phyloP scores from a whole-genome alignment of 805 yeast genomes.

The Candida nonsorbophila region DNA sequence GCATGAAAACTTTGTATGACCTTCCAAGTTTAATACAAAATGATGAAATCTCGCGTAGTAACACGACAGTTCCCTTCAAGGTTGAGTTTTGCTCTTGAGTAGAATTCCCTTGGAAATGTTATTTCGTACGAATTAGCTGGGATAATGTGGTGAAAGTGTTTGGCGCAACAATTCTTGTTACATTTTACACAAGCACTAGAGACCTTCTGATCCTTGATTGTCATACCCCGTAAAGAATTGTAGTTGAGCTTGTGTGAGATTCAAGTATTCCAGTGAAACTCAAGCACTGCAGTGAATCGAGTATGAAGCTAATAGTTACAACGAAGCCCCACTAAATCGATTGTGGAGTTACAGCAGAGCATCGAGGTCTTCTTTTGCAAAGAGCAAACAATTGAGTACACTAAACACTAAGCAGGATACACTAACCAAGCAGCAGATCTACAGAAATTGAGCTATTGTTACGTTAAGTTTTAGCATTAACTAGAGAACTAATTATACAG shows the following conservation, averaged over 20 bases:
- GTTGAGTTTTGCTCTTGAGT: conserved; percentile 29
- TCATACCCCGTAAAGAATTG: too few relatives aligned
- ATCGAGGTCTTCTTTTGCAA: too few relatives aligned
- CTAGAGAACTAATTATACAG: neutral
- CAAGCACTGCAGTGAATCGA: too few relatives aligned
- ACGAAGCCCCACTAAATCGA: too few relatives aligned
- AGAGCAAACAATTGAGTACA: too few relatives aligned
- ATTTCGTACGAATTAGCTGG: conserved; percentile 31
- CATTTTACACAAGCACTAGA: conserved; percentile 36
- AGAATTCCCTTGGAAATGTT: conserved; percentile 31
- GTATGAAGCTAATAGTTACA: too few relatives aligned
- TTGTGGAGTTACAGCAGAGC: too few relatives aligned
- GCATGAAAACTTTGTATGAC: conserved; percentile 37
- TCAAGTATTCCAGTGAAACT: too few relatives aligned
- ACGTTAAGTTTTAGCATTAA: neutral
- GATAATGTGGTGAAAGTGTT: conserved; percentile 42
- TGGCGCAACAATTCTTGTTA: conserved; percentile 49
- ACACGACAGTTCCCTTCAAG: conserved; percentile 37
- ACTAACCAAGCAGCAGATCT: too few relatives aligned
- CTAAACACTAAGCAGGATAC: too few relatives aligned
- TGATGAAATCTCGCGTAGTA: conserved; percentile 59
- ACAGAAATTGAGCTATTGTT: neutral
- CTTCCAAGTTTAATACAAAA: conserved; percentile 61
- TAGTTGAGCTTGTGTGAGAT: too few relatives aligned
- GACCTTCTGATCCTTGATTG: conserved; percentile 44